Evolutionary conservation across 2,329 filamentous ascomycete genomes (phyloP).

Genomic region (Lomentospora prolificans): DNA sequence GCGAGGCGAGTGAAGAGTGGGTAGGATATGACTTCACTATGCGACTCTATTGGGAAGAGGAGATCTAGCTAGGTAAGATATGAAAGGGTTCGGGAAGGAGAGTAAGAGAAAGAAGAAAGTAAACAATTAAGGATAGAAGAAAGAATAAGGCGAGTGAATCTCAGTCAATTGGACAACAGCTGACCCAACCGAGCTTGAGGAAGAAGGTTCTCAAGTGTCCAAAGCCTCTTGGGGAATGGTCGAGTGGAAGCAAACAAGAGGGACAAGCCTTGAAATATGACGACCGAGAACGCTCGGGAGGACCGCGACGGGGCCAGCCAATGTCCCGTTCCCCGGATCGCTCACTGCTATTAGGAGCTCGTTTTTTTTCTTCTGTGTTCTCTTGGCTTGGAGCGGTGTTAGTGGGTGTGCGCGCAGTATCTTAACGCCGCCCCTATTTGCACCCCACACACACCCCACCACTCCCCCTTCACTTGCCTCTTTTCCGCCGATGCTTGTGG

Average conservation of each 20-base stretch:
- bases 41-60: neutral
- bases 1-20: no score
- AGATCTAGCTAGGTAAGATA: neutral
- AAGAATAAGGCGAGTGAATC: slow-evolving; percentile 1
- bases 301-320: neutral
- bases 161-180: neutral
- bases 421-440: slow-evolving; percentile 1
- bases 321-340: slow-evolving; percentile 7
- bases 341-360: no score
- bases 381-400: neutral
- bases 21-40: no score
- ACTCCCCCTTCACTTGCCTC: neutral
- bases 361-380: neutral
- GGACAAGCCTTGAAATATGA: neutral
- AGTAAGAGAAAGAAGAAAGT: slow-evolving; percentile 1
- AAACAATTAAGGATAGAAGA: neutral
- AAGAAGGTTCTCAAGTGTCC: neutral
- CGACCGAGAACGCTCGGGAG: neutral
- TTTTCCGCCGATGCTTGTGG: neutral
- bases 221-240: neutral
- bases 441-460: neutral
- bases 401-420: neutral
- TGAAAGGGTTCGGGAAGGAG: neutral
- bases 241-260: neutral
- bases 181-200: neutral